Evolutionary conservation across 768 basidiomycete genomes (phyloP).

Genomic region (Leucocoprinus birnbaumii): DNA sequence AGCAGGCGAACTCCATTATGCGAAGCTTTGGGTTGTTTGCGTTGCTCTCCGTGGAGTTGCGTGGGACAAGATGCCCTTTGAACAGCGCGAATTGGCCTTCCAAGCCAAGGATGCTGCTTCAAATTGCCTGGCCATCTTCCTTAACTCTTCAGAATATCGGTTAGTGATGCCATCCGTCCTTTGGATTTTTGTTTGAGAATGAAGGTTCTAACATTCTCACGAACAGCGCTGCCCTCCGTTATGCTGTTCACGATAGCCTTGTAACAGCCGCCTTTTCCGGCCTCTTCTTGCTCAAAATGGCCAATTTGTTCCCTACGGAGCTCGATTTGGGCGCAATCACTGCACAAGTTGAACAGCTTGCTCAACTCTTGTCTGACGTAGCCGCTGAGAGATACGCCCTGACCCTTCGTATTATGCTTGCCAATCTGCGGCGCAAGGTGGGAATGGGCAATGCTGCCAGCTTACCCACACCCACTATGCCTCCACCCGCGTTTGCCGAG

Average conservation of each 20-base stretch:
- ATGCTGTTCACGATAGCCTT: conserved; percentile 90
- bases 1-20: conserved; percentile 85
- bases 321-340: conserved; percentile 76
- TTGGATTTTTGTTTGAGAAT: conserved; percentile 2
- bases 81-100: conserved; percentile 92
- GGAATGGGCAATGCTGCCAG: conserved; percentile 53
- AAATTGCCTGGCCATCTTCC: conserved; percentile 80
- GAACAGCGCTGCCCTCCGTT: conserved; percentile 78
- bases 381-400: conserved; percentile 90
- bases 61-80: conserved; percentile 96
- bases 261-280: conserved; percentile 91
- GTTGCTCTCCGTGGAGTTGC: conserved; percentile 87
- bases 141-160: conserved; percentile 81
- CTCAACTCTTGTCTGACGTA: conserved; percentile 87
- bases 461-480: conserved; percentile 47
- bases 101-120: conserved; percentile 93
- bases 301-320: conserved; percentile 85
- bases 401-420: conserved; percentile 90
- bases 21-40: conserved; percentile 93
- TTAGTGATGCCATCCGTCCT: conserved; percentile 25
- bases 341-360: conserved; percentile 85
- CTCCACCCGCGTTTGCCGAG: conserved; percentile 49
- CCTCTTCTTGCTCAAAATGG: conserved; percentile 91
- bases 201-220: not conserved
- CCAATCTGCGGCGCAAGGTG: conserved; percentile 86